Evolutionary conservation across 306 rosid genomes (phyloP), one percentile per base, ranked within the genome.

Genomic region (Rubus parviflorus): DNA sequence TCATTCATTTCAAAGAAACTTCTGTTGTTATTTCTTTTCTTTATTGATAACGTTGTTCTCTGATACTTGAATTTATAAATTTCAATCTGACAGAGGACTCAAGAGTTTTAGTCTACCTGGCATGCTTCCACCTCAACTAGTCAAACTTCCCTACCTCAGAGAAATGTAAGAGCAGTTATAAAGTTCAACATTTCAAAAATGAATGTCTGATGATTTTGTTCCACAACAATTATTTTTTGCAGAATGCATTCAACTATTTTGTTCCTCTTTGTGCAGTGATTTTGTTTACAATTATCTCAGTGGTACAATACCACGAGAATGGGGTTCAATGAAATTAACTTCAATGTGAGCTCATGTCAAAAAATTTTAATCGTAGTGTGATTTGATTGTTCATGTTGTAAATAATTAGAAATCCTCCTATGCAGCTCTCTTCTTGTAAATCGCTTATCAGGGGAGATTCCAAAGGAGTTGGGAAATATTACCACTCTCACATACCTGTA

Each of bases 391-490:
- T 80, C 78, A 22, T 43, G 13, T 75, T 75, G 69, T 76, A 42
- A 75, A 79, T 83, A 73, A 84, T 74, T 72, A 45, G 76, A 77
- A 77, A 25, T 45, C 81, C 35, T 45, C 81, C 62, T 70, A 41
- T 87, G 89, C 94, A 94, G 98, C 73, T 89, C 98, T 76, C 69
- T 94, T 79, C 81, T 84, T 46, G 97, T 76, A 61, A 94, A 94
- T 84, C 91, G 90, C 70, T 73, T 94, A 67, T 92, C 97, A 8
- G 98, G 98, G 75, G 83, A 81, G 83, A 89, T 94, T 89, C 96
- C 98, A 19, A 76, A 73, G 85, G 91, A 70, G 81, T 75, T 94
- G 87, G 90, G 89, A 82, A 87, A 84, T 61, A 88, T 94, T 79
- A 83, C 87, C 11, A 80, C 87, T 77, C 87, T 94, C 66, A 82